Evolutionary conservation across 768 basidiomycete species (phyloP).

Genomic region (Boletus subparvulus): DNA sequence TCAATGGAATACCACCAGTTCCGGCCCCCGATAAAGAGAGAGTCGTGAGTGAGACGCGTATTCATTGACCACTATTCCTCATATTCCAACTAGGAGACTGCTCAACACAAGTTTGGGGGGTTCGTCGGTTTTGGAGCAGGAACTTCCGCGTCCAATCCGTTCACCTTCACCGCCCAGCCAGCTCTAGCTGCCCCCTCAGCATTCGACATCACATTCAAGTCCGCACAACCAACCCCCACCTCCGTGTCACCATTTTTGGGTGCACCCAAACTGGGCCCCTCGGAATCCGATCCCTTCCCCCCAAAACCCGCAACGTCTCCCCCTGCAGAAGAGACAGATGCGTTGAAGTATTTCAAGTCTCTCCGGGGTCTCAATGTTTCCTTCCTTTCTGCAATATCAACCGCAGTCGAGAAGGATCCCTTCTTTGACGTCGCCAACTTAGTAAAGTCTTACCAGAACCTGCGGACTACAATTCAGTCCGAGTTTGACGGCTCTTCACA

Average conservation of each 20-base stretch:
- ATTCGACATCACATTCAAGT: conserved; percentile 8
- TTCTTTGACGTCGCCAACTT: conserved; percentile 62
- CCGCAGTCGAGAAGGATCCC: conserved; percentile 64
- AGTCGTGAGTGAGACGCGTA: conserved; percentile 24
- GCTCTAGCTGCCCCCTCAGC: conserved; percentile 12
- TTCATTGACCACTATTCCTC: conserved; percentile 13
- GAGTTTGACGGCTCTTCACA: conserved; percentile 45
- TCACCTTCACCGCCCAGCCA: conserved; percentile 40
- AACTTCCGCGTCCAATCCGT: conserved; percentile 33
- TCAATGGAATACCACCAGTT: conserved; percentile 27
- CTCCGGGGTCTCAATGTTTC: conserved; percentile 77
- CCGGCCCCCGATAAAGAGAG: conserved; percentile 23
- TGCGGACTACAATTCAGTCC: conserved; percentile 54
- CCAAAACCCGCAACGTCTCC: conserved; percentile 19
- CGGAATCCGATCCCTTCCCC: conserved; percentile 30
- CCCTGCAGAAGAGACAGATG: conserved; percentile 31
- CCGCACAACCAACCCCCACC: conserved; percentile 11
- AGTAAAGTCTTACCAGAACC: conserved; percentile 56
- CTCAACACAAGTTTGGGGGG: conserved; percentile 46
- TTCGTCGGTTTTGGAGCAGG: conserved; percentile 54
- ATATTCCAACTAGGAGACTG: conserved; percentile 20
- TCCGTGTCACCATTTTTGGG: conserved; percentile 21
- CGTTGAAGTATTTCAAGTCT: conserved; percentile 60
- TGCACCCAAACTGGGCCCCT: background rate
- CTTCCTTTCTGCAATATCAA: conserved; percentile 55